phyloP scores from a whole-genome alignment of 345 rosid genomes.

The rapeseed (Brassica napus) region Da-Ae NC_063447.1:57317001-57317500 shows the following conservation, averaged over 20 bases:
- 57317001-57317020: slow-evolving; percentile 48
- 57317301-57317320: too few relatives aligned
- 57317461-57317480: too few relatives aligned
- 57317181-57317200: slow-evolving; percentile 13
- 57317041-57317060: not conserved
- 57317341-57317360: too few relatives aligned
- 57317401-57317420: too few relatives aligned
- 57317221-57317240: slow-evolving; percentile 1
- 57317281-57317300: not conserved
- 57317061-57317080: not conserved
- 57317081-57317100: slow-evolving; percentile 1
- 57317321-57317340: too few relatives aligned
- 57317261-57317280: not conserved
- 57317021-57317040: not conserved
- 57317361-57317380: too few relatives aligned
- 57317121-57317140: slow-evolving; percentile 4
- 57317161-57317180: not conserved
- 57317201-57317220: slow-evolving; percentile 14
- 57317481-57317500: too few relatives aligned
- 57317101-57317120: not conserved
- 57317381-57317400: too few relatives aligned
- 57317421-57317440: too few relatives aligned
- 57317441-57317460: too few relatives aligned
- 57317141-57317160: slow-evolving; percentile 4
- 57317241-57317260: not conserved